Base-by-base conservation (phyloP, 305 asterid genomes). In the Petunia hybrid region DNA sequence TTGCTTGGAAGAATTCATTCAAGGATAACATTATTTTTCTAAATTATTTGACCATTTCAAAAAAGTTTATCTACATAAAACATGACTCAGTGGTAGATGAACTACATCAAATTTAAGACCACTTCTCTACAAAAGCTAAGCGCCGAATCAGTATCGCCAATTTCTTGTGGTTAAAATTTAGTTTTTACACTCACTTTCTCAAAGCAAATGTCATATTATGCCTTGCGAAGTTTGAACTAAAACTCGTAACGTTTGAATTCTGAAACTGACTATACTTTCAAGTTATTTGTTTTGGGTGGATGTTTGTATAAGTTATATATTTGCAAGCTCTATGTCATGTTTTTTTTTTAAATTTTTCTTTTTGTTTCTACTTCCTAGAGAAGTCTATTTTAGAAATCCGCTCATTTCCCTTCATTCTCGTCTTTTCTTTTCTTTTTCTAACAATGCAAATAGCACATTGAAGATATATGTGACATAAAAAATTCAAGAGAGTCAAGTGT, bases 401-500 rank as follows among this genome's bases (percentile, higher is more conserved):
- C 12, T 4, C n/a, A 9, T 35, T 63, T 38, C 22, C 31, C 39
- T 70, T 22, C 10, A 70, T 13, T 39, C 31, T 39, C 3, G 1
- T 39, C 2, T 10, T 6, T 1, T 9, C 4, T 1, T 45, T 46
- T 4, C 1, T 0, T n/a, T 16, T 7, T 31, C 60, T 42, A 2
- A 45, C 8, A 0, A 22, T 31, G 2, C 59, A 70, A 31, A 10
- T 9, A 65, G 36, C 14, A 69, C 41, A 8, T 70, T 22, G 9
- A 45, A 69, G 14, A 45, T 70, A 31, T 31, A 31, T 31, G 60
- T 70, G 42, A 35, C 60, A 70, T 10, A 31, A 70, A 70, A 5
- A 70, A 70, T 70, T 70, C 42, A 43, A 46, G 60, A 22, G 13
- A 46, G 77, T 10, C 60, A 69, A 22, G 40, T 43, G 9, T 69